Percentiles rank a stretch among this genome's conserved stretches.
phyloP scores from a whole-genome alignment of 2,329 filamentous ascomycete species.

The Chaetothyriales sp. region DNA sequence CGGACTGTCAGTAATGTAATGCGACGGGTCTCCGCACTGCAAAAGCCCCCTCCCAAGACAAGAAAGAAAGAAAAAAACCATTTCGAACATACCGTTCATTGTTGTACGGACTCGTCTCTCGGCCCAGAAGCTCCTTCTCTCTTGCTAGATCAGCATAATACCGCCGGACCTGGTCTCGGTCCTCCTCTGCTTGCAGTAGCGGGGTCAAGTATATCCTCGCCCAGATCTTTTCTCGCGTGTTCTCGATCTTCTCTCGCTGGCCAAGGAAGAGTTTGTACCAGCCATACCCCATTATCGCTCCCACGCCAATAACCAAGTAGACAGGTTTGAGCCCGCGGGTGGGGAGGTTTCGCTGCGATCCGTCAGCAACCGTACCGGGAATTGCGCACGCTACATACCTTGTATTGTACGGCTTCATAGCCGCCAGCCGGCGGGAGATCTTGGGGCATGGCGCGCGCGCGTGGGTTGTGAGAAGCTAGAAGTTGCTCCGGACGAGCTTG shows the following conservation, averaged over 20 bases:
- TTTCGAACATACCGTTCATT: conserved; percentile 57
- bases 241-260: conserved; percentile 80
- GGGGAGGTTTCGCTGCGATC: conserved; percentile 67
- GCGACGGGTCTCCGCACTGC: neutral
- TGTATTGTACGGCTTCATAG: conserved; percentile 95
- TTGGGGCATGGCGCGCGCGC: conserved; percentile 58
- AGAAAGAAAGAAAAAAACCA: neutral
- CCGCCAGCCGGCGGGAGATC: conserved; percentile 92
- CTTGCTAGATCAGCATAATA: conserved; percentile 73
- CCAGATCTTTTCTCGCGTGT: conserved; percentile 97
- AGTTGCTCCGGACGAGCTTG: neutral
- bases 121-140: conserved; percentile 79
- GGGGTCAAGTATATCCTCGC: conserved; percentile 87
- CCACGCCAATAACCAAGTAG: conserved; percentile 61
- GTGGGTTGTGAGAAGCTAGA: neutral
- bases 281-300: conserved; percentile 69
- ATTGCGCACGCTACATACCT: conserved; percentile 41
- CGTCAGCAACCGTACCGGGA: conserved; percentile 1
- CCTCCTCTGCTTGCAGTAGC: conserved; percentile 86
- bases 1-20: conserved; percentile 3
- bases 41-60: no score
- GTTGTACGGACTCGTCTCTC: conserved; percentile 73
- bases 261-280: conserved; percentile 76
- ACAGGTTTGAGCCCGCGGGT: conserved; percentile 76
- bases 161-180: conserved; percentile 82